These are phyloP conservation scores for Trametes maxima DNA, from an alignment of 768 basidiomycete genomes.

Conservation along the genomic window DNA sequence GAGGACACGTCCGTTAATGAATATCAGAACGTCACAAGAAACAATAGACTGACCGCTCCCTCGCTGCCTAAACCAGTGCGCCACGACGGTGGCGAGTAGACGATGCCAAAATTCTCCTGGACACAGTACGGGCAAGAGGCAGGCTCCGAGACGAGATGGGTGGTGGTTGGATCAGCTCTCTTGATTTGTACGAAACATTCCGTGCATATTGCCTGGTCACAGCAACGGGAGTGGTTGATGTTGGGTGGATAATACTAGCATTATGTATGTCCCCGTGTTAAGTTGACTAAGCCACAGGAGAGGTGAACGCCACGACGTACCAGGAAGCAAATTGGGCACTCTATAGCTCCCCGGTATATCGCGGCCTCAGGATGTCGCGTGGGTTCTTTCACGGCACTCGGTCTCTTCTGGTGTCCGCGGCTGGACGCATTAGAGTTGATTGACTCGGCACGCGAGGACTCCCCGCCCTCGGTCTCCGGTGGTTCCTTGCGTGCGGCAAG, in stretches of 20 bases:
- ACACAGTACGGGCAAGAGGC: constrained; percentile 98
- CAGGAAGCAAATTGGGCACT: constrained; percentile 98
- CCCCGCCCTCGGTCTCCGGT: constrained; percentile 49
- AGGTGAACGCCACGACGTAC: constrained; percentile 49
- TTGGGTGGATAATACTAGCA: constrained; percentile 93
- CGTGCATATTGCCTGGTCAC: constrained; percentile 97
- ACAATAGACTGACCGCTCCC: constrained; percentile 53
- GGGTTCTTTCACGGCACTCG: constrained; percentile 63
- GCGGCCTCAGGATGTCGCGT: constrained; percentile 70
- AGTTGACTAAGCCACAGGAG: constrained; percentile 22
- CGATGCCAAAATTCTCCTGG: constrained; percentile 94
- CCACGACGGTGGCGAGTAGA: constrained; percentile 84
- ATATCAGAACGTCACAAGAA: too few species aligned
- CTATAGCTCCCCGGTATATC: constrained; percentile 81
- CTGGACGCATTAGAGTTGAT: constrained; percentile 36
- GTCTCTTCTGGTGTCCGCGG: constrained; percentile 54
- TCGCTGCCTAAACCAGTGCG: constrained; percentile 78
- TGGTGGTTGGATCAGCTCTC: constrained; percentile 90
- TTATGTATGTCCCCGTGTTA: neutral
- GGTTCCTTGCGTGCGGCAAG: constrained; percentile 76
- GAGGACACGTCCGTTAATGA: neutral
- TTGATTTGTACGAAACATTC: constrained; percentile 99
- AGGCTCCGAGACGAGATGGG: constrained; percentile 94
- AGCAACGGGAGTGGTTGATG: constrained; percentile 96
- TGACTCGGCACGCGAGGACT: constrained; percentile 50